Conservation (phyloP, 352 stramenopile genomes). For the Phytopythium aichiense region DNA sequence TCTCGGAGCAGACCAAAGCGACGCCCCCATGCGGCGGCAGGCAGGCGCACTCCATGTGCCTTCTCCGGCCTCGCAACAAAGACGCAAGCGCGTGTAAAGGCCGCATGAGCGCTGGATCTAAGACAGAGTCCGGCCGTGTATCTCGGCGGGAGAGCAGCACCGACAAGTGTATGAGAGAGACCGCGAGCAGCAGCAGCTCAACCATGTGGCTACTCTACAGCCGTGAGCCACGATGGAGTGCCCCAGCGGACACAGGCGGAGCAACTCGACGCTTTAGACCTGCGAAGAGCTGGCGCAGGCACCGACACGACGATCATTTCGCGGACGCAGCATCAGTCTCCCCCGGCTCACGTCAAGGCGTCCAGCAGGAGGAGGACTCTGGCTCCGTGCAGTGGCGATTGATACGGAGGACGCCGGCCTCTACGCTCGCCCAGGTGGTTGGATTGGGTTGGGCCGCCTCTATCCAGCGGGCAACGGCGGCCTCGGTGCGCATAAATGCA, state of each 20-base stretch:
- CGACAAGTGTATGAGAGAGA: neutral
- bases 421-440: constrained; percentile 6
- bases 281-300: neutral
- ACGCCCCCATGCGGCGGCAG: neutral
- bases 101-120: neutral
- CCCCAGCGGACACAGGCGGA: neutral
- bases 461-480: neutral
- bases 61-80: constrained; percentile 1
- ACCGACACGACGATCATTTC: neutral
- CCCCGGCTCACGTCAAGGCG: neutral
- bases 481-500: neutral
- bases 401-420: neutral
- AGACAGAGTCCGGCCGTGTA: neutral
- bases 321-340: neutral
- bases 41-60: neutral
- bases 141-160: neutral
- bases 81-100: neutral
- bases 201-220: neutral
- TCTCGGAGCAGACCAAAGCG: neutral
- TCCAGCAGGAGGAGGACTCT: neutral
- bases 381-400: neutral
- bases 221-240: neutral
- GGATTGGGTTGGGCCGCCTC: neutral
- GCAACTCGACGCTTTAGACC: neutral
- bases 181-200: neutral